A percentile compares a stretch with the other conserved stretches of the same genome.
Conservation (phyloP, 805 yeast genomes). For the Debaryomyces hansenii region DNA sequence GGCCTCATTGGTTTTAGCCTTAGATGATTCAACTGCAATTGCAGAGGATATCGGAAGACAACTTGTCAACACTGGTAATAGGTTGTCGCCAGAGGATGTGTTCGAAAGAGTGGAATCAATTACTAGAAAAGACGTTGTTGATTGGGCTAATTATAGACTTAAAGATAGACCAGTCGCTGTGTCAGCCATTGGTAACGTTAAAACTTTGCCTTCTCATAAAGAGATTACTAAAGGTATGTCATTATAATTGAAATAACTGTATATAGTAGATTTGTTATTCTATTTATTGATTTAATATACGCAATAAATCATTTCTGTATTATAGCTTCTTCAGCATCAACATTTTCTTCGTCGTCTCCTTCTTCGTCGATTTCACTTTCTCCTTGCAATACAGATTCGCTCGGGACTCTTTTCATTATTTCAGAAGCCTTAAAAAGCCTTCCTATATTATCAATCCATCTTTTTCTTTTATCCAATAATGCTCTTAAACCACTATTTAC, state of each 20-base stretch:
- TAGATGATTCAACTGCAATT: slow-evolving; percentile 93
- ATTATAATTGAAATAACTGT: slow-evolving; percentile 9
- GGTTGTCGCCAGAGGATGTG: slow-evolving; percentile 72
- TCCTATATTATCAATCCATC: slow-evolving; percentile 91
- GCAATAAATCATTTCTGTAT: slow-evolving; percentile 10
- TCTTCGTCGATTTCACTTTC: slow-evolving; percentile 31
- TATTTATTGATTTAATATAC: not conserved
- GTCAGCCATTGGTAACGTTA: slow-evolving; percentile 87
- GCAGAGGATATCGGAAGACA: slow-evolving; percentile 99
- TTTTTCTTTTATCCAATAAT: slow-evolving; percentile 75
- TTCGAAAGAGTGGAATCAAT: slow-evolving; percentile 76
- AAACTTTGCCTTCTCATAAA: slow-evolving; percentile 65
- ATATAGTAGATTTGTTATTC: slow-evolving; percentile 3
- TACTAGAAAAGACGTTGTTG: slow-evolving; percentile 72
- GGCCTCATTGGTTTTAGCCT: slow-evolving; percentile 83
- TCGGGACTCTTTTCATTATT: slow-evolving; percentile 76
- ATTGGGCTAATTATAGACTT: slow-evolving; percentile 85
- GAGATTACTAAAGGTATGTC: slow-evolving; percentile 49
- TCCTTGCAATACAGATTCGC: slow-evolving; percentile 53
- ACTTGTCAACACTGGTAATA: slow-evolving; percentile 86
- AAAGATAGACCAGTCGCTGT: slow-evolving; percentile 79
- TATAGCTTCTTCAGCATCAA: slow-evolving; percentile 25
- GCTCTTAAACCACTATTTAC: slow-evolving; percentile 78
- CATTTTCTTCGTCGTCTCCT: slow-evolving; percentile 32
- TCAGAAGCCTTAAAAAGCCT: slow-evolving; percentile 70